phyloP scores from a whole-genome alignment of 1,284 basidiomycete genomes.

The Termitomyces sp. region DNA sequence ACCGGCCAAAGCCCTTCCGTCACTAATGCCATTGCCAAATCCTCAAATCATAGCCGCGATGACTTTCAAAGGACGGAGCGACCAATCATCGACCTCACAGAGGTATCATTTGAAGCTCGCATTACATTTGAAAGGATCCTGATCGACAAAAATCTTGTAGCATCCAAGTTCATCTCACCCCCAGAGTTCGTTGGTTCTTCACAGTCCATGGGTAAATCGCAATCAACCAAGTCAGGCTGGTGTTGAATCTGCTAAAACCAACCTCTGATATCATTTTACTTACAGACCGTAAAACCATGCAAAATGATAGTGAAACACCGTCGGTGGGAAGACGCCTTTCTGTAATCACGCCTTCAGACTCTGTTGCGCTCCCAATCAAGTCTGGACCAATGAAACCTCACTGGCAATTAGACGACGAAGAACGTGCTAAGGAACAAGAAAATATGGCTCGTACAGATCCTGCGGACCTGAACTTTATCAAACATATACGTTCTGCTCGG shows the following conservation, averaged over 20 bases:
- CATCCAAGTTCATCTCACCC: neutral
- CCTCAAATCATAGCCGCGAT: neutral
- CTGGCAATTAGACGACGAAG: slow-evolving; percentile 26
- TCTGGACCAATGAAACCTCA: slow-evolving; percentile 17
- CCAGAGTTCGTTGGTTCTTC: slow-evolving; percentile 4
- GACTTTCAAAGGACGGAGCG: neutral
- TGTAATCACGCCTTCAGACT: slow-evolving; percentile 9
- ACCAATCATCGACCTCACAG: neutral
- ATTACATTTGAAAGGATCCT: neutral
- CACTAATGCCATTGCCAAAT: neutral
- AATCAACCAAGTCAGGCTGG: slow-evolving; percentile 7
- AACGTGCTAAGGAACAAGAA: slow-evolving; percentile 13
- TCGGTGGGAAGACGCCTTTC: slow-evolving; percentile 9
- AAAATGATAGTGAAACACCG: slow-evolving; percentile 2
- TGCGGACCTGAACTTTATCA: slow-evolving; percentile 15
- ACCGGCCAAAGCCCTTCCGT: neutral
- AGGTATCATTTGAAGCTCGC: neutral
- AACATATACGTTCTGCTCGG: slow-evolving; percentile 14
- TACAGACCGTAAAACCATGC: slow-evolving; percentile 9
- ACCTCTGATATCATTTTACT: neutral
- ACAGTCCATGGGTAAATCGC: slow-evolving; percentile 4
- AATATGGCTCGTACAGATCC: slow-evolving; percentile 18
- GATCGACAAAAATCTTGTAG: neutral
- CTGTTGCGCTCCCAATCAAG: slow-evolving; percentile 11
- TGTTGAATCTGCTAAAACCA: neutral